Percentiles rank a stretch among this genome's conserved stretches.
These are phyloP conservation scores for Gossypium rotundifolium DNA, from an alignment of 345 rosid genomes.

Conservation along the genomic window DNA sequence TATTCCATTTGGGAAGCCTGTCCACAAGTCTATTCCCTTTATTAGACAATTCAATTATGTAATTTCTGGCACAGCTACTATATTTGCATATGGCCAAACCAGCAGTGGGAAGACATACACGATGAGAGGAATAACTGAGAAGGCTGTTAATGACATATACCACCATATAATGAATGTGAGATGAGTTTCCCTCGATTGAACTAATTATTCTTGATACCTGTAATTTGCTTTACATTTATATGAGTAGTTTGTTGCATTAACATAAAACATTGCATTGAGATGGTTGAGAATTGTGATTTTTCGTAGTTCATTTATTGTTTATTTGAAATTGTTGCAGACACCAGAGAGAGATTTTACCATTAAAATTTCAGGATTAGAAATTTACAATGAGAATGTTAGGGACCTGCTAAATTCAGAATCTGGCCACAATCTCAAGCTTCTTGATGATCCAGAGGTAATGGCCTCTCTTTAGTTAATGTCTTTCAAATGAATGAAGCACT, in stretches of 20 bases:
- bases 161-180: conserved; percentile 78
- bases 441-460: conserved; percentile 97
- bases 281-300: background rate
- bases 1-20: background rate
- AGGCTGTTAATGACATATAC: conserved; percentile 94
- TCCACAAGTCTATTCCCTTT: background rate
- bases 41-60: background rate
- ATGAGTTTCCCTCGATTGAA: conserved; percentile 4
- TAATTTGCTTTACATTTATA: background rate
- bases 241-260: background rate
- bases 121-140: conserved; percentile 98
- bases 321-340: conserved; percentile 44
- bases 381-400: conserved; percentile 89
- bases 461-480: background rate
- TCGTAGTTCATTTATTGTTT: conserved; percentile 2
- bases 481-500: background rate
- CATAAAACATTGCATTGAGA: background rate
- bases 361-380: conserved; percentile 93
- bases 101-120: conserved; percentile 99
- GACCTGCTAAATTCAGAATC: conserved; percentile 90
- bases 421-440: conserved; percentile 88
- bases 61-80: conserved; percentile 59
- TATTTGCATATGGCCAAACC: conserved; percentile 98
- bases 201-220: conserved; percentile 2
- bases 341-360: conserved; percentile 95